Base-by-base conservation (phyloP, 2,329 filamentous ascomycete species). In the Alternaria arborescens region DNA sequence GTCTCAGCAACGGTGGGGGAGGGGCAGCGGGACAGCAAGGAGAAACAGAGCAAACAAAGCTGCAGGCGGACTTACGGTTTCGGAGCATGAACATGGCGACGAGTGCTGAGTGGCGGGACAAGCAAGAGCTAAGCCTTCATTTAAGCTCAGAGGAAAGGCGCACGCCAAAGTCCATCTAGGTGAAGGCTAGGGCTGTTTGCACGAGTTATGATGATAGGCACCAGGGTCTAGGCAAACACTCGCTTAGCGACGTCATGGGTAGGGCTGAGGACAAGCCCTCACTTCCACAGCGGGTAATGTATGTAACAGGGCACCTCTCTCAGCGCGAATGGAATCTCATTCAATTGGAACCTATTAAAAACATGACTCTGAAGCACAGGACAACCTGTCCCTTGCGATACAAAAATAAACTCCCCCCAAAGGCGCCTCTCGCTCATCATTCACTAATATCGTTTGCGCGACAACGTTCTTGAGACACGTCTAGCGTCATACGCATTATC, bases 61-160 rank as follows among this genome's bases (percentile, higher is more conserved):
- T 65, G 40, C 20, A 24, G 40, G 20, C 18, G 70, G 67, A 74
- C 72, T 64, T 70, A 78, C 77, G 65, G 71, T 78, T 78, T 40
- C 76, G 74, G 69, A 79, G 76, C 76, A 79, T 78, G 63, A 79
- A 79, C 77, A 79, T 79, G 72, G 62, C 72, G 72, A 62, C 61
- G 41, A 43, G 52, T 51, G 62, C 57, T 56, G 48, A 34, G 56
- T 57, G 53, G 52, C 56, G 52, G 53, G 40, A 26, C 18, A 52
- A 28, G 42, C 51, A 20, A 50, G 50, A 53, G 69, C 70, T 60
- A 57, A 62, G 61, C 63, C 50, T 58, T 51, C 67, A 69, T 65
- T 58, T 61, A 65, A 68, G 68, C 61, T 65, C 53, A 62, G 47
- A 55, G 56, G 56, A 58, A 58, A 59, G 52, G 53, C 64, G 56